phyloP scores from a whole-genome alignment of 2,329 filamentous ascomycete genomes.

The Claviceps maximensis region DNA sequence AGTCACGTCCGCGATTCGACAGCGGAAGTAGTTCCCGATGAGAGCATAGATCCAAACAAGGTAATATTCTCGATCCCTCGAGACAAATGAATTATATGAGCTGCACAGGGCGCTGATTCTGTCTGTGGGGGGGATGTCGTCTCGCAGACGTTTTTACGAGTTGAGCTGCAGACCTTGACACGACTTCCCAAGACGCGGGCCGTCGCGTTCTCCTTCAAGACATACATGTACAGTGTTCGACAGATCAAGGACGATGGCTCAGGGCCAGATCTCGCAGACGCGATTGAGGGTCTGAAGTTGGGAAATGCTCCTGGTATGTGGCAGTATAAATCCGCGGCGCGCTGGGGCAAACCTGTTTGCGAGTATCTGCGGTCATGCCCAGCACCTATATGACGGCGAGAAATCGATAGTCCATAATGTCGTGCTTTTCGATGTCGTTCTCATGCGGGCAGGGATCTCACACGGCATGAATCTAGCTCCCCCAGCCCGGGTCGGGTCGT shows the following conservation, averaged over 20 bases:
- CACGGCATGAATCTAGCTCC: background rate
- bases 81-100: background rate
- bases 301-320: slow-evolving; percentile 43
- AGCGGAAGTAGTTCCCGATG: slow-evolving; percentile 20
- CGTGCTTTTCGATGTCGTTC: background rate
- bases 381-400: background rate
- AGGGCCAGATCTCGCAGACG: slow-evolving; percentile 33
- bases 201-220: slow-evolving; percentile 43
- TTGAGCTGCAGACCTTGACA: slow-evolving; percentile 39
- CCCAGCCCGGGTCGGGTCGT: background rate
- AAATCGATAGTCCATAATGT: no score
- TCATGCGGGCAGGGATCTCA: background rate
- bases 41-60: slow-evolving; percentile 25
- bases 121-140: no score
- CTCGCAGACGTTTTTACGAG: slow-evolving; percentile 25
- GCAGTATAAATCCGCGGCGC: slow-evolving; percentile 34
- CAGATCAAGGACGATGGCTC: slow-evolving; percentile 36
- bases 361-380: slow-evolving; percentile 27
- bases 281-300: slow-evolving; percentile 35
- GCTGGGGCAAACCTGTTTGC: slow-evolving; percentile 34
- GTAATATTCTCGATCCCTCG: slow-evolving; percentile 9
- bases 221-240: slow-evolving; percentile 34
- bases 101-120: background rate
- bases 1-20: slow-evolving; percentile 22
- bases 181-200: slow-evolving; percentile 32